Evolutionary conservation across 306 rosid species (phyloP), one percentile per base, ranked within the genome.

Genomic region (Abrus pulchellus): DNA sequence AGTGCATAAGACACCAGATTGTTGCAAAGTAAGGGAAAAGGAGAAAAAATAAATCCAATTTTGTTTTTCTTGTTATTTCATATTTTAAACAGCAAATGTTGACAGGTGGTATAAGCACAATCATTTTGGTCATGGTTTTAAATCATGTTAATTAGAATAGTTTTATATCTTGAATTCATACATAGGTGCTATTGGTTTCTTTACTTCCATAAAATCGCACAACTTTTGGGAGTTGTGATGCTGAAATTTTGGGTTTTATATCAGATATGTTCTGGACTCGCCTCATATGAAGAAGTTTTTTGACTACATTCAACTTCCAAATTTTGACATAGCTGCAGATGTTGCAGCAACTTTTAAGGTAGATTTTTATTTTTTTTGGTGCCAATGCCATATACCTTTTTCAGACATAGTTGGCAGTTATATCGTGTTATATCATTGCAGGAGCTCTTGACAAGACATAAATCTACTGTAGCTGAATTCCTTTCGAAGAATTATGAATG

Each of bases 381-480:
- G 44, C 70, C 6, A 54, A 41, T 32, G 53, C 67, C 80, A 9
- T 59, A 40, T 30, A 30, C 43, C 9, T 64, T 10, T 34, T 76
- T 29, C 13, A 38, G 29, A 53, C 43, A 67, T 12, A 10, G 29
- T 76, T 45, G 27, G 47, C 9, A 41, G n/a, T 53, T 44, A 62
- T 85, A 60, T 83, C 59, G 29, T 49, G 38, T 73, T 61, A 49
- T 82, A 70, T 82, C 53, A 47, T 30, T 82, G 86, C 90, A 94
- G 98, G 98, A 92, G 87, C 94, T 94, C 56, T 74, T 94, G 97
- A 94, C 97, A 2, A 91, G 98, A 87, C 97, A 94, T 79, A 94
- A 94, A 85, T 94, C 98, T 8, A 94, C 98, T 0, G 97, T 94
- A 63, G 93, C 98, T 0, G 97, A 92, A 14, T 94, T 92, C 76